Base-by-base conservation (phyloP, 2,329 filamentous ascomycete species). In the Chalaropsis ovoidea region DNA sequence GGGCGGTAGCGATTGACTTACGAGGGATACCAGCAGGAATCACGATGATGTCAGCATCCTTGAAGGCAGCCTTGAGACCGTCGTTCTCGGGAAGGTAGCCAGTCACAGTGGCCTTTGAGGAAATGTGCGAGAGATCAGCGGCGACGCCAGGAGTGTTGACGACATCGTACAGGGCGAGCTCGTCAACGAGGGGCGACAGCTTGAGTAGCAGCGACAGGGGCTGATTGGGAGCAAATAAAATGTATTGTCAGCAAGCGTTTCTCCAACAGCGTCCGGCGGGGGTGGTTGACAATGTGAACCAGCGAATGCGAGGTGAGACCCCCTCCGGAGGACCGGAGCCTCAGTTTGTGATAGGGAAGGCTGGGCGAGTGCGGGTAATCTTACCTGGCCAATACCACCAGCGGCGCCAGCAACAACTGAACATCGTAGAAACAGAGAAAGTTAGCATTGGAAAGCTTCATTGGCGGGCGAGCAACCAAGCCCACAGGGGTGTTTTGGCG, bases 151-250 rank as follows among this genome's bases (percentile, higher is more conserved):
- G 92, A 62, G 91, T 95, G 84, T 97, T 96, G 78, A 97, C 93
- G 71, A 99, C 92, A 95, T 99, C 94, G 82, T 96, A 99, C 72
- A 99, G 89, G 68, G 91, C 83, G 73, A 99, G 89, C 81, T 97
- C 90, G 73, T 93, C 88, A 73, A 99, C 82, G 74, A 90, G 85
- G 70, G 91, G 88, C 74, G 82, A 89, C 71, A 88, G 85, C 85
- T 99, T 99, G 76, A 97, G 84, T 72, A 99, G 88, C 71, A 99
- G 89, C 70, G 94, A 99, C 73, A 99, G 84, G 71, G 94, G 94
- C 92, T 97, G 74, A 58, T 19, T 54, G 67, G 45, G 66, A 61
- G 24, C 31, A 49, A 41, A 43, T 22, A 39, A 54, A 62, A 69
- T 64, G 56, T 49, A 63, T 64, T 58, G 63, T 69, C 60, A 69